phyloP scores from a whole-genome alignment of 495 filamentous ascomycete genomes.

The Margaritispora aquatica region DNA sequence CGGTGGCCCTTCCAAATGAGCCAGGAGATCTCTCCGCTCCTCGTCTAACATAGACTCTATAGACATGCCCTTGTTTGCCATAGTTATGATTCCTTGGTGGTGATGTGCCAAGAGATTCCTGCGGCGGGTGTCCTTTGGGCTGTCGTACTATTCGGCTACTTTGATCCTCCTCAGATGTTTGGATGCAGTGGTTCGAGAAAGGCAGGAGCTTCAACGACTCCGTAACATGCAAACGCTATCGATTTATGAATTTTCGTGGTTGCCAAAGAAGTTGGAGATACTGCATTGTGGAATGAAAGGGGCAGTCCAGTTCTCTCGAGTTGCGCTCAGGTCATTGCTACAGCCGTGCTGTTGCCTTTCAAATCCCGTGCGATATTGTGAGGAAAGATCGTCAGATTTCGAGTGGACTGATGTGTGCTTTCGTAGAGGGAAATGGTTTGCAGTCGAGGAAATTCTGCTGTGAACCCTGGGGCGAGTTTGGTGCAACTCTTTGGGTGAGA shows the following conservation, averaged over 20 bases:
- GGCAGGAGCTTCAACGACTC: constrained; percentile 10
- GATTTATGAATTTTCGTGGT: constrained; percentile 22
- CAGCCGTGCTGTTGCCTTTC: constrained; percentile 11
- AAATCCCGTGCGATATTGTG: background rate
- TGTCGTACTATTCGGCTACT: background rate
- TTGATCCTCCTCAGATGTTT: background rate
- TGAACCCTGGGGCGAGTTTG: background rate
- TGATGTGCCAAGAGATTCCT: background rate
- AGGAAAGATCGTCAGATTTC: background rate
- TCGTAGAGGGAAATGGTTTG: background rate
- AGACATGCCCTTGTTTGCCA: constrained; percentile 37
- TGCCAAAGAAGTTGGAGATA: constrained; percentile 17
- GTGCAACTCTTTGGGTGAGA: background rate
- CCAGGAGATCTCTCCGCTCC: constrained; percentile 64
- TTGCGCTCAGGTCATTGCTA: constrained; percentile 21
- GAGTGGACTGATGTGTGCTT: background rate
- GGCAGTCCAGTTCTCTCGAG: background rate
- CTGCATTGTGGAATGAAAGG: constrained; percentile 23
- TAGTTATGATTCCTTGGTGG: constrained; percentile 3
- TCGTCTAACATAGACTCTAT: constrained; percentile 67
- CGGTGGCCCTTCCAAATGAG: constrained; percentile 45
- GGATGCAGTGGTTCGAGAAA: background rate
- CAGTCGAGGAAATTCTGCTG: background rate
- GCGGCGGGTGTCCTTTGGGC: background rate
- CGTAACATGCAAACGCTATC: constrained; percentile 10